These are phyloP conservation scores for Aureobasidium namibiae DNA, from an alignment of 2,329 filamentous ascomycete species.

Conservation along the genomic window DNA sequence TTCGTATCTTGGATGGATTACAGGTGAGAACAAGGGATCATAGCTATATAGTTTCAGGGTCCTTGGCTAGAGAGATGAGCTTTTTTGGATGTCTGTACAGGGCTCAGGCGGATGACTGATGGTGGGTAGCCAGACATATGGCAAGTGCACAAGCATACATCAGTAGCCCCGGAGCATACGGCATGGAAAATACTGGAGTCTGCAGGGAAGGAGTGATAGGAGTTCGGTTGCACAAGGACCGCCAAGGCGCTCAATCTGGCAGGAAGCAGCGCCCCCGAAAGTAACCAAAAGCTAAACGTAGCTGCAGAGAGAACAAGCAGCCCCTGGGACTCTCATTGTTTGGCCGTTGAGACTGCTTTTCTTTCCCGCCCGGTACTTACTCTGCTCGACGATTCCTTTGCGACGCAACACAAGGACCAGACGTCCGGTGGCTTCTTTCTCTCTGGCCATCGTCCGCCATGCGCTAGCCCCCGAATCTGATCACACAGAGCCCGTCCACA, in stretches of 20 bases:
- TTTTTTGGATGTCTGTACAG: neutral
- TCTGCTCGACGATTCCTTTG: neutral
- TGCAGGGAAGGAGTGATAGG: neutral
- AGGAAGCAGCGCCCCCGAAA: neutral
- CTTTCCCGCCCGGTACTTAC: neutral
- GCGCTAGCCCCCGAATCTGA: neutral
- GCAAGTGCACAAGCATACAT: no score
- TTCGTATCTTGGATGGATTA: no score
- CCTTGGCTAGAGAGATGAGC: neutral
- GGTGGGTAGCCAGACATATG: no score
- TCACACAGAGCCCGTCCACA: neutral
- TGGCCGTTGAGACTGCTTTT: neutral
- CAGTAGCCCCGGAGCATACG: no score
- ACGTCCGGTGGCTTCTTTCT: neutral
- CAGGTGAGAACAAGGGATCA: neutral
- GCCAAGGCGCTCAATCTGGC: constrained; percentile 8
- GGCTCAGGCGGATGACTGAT: neutral
- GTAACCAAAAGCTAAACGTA: constrained; percentile 8
- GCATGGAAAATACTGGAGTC: neutral
- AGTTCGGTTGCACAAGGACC: neutral
- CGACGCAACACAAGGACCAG: neutral
- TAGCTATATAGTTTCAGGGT: constrained; percentile 1
- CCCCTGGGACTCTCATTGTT: constrained; percentile 1
- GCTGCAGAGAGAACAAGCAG: constrained; percentile 5
- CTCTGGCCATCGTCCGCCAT: constrained; percentile 1